Percentiles rank a stretch among this genome's conserved stretches.
phyloP scores from a whole-genome alignment of 179 eudicot genomes.

The Spinacia oleracea region DNA sequence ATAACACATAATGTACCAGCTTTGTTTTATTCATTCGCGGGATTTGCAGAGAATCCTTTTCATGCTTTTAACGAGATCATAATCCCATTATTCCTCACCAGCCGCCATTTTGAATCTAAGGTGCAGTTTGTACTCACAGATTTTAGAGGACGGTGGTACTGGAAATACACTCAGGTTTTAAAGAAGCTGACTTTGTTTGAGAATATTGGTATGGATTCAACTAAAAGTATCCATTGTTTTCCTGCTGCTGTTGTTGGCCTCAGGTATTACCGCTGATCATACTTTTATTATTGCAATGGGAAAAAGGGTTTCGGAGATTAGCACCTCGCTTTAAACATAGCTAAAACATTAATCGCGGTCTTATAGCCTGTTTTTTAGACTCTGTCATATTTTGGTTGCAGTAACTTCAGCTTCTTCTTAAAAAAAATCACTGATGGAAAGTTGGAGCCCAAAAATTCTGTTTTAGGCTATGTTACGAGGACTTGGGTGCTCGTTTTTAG shows the following conservation, averaged over 20 bases:
- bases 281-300: not conserved
- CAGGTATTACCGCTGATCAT: conserved; percentile 21
- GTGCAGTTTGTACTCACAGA: conserved; percentile 42
- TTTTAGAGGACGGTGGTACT: conserved; percentile 28
- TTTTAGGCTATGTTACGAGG: not conserved
- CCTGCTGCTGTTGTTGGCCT: conserved; percentile 42
- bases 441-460: not conserved
- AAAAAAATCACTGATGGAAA: not conserved
- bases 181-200: conserved; percentile 32
- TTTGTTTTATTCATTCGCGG: conserved; percentile 39
- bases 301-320: not conserved
- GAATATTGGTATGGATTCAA: conserved; percentile 24
- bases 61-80: conserved; percentile 44
- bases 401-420: not conserved
- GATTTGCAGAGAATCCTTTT: conserved; percentile 41
- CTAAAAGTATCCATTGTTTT: conserved; percentile 38
- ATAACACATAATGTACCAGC: conserved; percentile 36
- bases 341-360: not conserved
- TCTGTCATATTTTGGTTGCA: not conserved
- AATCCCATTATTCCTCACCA: conserved; percentile 40
- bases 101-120: conserved; percentile 31
- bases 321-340: not conserved
- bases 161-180: conserved; percentile 29
- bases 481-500: not conserved
- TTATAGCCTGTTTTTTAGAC: not conserved